Base-by-base conservation (phyloP, 495 filamentous ascomycete genomes). In the Lophiostoma macrostomum region DNA sequence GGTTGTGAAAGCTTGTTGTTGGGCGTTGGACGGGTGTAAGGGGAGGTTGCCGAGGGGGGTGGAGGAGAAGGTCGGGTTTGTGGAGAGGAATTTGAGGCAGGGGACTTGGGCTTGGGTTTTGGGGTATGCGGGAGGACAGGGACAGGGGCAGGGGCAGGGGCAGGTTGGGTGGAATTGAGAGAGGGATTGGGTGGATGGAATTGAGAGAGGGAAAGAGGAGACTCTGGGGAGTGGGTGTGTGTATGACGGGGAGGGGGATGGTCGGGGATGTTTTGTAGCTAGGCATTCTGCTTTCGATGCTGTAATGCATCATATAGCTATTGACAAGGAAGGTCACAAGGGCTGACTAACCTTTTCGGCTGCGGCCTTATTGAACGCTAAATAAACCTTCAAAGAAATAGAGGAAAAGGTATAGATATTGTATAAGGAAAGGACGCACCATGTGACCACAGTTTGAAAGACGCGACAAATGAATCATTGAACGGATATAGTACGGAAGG, bases 21-120 rank as follows among this genome's bases (percentile, higher is more conserved):
- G 49, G 47, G 56, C 48, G 28, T 3, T 52, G 31, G 41, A 40
- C 8, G 41, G 35, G 16, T 47, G 31, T 19, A 45, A 35, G 56
- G 47, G 47, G 40, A 59, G 22, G 56, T 18, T 52, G 32, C 56
- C 56, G 24, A 43, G 43, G 39, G 56, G 41, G 25, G 27, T 59
- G 30, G 32, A 37, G 39, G 48, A 34, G 39, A 59, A 59, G 56
- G 56, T 59, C 3, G 23, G 29, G 22, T 47, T 18, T 40, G 41
- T 59, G 49, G 14, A 7, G 34, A 27, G 37, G 29, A 36, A 31
- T 39, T 41, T 59, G 48, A 30, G 28, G 49, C n/a, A 40, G 31
- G 40, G 56, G 16, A 28, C 20, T 1, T 59, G 48, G 40, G 35
- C 10, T 1, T 29, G 0, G 20, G 46, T 46, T 22, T n/a, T 51